Percentiles rank a stretch among this genome's conserved stretches.
Evolutionary conservation across 192 early-diverging fungal genomes (phyloP).

Genomic region (Gigaspora rosea): DNA sequence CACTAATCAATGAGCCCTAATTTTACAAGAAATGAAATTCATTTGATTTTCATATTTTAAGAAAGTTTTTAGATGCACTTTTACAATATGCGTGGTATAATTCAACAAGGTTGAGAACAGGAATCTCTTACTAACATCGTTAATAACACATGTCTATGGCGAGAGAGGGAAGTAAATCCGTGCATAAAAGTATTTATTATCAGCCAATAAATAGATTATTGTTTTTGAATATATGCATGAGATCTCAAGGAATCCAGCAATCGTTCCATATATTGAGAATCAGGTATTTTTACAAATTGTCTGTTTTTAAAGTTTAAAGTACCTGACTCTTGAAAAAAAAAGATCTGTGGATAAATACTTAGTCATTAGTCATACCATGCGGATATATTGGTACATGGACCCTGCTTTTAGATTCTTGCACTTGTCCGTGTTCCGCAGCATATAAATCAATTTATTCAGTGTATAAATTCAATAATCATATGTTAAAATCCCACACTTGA

Average conservation of each 20-base stretch:
- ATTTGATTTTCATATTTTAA: too few species aligned
- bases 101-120: too few species aligned
- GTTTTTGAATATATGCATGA: background rate
- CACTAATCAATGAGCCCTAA: too few species aligned
- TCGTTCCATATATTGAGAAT: background rate
- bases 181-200: background rate
- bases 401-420: constrained; percentile 4
- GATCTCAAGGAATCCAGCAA: too few species aligned
- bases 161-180: too few species aligned
- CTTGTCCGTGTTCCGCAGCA: background rate
- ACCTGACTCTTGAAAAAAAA: background rate
- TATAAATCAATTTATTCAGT: background rate
- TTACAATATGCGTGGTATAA: too few species aligned
- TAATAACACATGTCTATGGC: too few species aligned
- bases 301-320: constrained; percentile 2
- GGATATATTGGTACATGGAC: constrained; percentile 22
- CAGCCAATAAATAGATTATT: background rate
- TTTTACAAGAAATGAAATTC: too few species aligned
- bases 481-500: too few species aligned
- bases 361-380: background rate
- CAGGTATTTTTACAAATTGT: background rate
- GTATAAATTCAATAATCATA: too few species aligned
- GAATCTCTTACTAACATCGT: too few species aligned
- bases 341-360: background rate
- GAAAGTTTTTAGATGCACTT: too few species aligned